phyloP scores from a whole-genome alignment of 2,329 filamentous ascomycete genomes.

The Stagonosporopsis rhizophila region DNA sequence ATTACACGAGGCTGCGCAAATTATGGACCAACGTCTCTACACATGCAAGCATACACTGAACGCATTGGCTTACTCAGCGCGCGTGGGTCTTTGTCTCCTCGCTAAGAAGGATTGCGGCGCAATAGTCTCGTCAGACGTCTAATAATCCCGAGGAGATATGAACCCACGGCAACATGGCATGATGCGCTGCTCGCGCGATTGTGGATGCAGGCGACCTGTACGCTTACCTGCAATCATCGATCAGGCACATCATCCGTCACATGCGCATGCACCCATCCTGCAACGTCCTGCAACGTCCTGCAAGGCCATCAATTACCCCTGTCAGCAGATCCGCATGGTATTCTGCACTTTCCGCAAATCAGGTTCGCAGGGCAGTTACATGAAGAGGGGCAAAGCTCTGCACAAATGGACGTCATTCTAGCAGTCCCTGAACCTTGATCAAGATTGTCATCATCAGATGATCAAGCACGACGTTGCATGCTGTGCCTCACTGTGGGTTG shows the following conservation, averaged over 20 bases:
- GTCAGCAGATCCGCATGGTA: conserved; percentile 32
- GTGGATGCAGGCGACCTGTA: conserved; percentile 20
- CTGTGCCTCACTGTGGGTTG: conserved; percentile 7
- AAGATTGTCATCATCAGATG: background rate
- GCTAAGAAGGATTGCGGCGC: conserved; percentile 5
- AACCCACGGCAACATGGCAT: conserved; percentile 13
- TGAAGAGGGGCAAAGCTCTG: conserved; percentile 4
- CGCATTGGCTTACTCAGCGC: conserved; percentile 6
- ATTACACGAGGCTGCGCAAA: conserved; percentile 5
- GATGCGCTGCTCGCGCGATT: conserved; percentile 20
- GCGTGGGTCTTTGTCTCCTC: background rate
- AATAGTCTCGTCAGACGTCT: conserved; percentile 14
- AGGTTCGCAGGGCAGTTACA: conserved; percentile 19
- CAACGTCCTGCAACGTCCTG: conserved; percentile 15
- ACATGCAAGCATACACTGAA: conserved; percentile 9
- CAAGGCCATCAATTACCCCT: conserved; percentile 20
- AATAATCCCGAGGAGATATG: conserved; percentile 17
- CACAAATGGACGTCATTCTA: conserved; percentile 1
- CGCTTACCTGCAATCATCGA: conserved; percentile 29
- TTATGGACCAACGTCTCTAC: background rate
- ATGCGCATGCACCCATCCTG: conserved; percentile 29
- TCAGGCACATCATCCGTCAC: conserved; percentile 35
- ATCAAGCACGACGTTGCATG: conserved; percentile 9
- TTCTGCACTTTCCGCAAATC: conserved; percentile 31
- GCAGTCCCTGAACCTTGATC: background rate